Percentiles rank a stretch among this genome's conserved stretches.
Conservation (phyloP, 1,284 basidiomycete genomes). For the Ustilago crameri region DNA sequence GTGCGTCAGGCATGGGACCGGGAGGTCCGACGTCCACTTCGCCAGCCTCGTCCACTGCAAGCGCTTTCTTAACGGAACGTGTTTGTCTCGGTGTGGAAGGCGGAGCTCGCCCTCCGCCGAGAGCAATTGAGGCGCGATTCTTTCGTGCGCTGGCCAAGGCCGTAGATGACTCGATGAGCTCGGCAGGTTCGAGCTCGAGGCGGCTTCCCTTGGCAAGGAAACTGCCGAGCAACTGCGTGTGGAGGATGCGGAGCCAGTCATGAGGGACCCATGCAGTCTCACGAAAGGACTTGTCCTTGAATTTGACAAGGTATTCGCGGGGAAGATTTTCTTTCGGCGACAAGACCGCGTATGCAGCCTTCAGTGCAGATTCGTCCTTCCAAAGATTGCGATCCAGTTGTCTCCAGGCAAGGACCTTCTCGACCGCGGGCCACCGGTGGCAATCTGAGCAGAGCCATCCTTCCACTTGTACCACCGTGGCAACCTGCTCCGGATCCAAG, state of each 20-base stretch:
- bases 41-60: constrained; percentile 43
- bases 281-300: constrained; percentile 48
- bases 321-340: constrained; percentile 39
- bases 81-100: constrained; percentile 13
- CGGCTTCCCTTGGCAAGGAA: constrained; percentile 47
- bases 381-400: constrained; percentile 32
- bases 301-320: constrained; percentile 60
- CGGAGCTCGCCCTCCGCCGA: constrained; percentile 22
- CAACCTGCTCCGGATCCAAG: constrained; percentile 32
- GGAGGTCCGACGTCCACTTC: constrained; percentile 49
- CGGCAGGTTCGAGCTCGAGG: constrained; percentile 51
- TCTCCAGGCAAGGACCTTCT: constrained; percentile 54
- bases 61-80: constrained; percentile 33
- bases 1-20: constrained; percentile 48
- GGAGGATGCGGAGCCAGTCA: constrained; percentile 48
- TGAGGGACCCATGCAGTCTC: constrained; percentile 56
- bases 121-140: constrained; percentile 26
- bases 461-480: constrained; percentile 20
- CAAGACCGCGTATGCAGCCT: constrained; percentile 21
- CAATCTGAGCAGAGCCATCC: constrained; percentile 51
- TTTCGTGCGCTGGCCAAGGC: constrained; percentile 17
- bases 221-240: constrained; percentile 8
- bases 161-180: constrained; percentile 31
- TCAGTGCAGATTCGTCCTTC: constrained; percentile 31
- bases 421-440: constrained; percentile 45